A percentile compares a stretch with the other conserved stretches of the same genome.
phyloP scores from a whole-genome alignment of 2,329 filamentous ascomycete species.

The Fusarium sacchari region DNA sequence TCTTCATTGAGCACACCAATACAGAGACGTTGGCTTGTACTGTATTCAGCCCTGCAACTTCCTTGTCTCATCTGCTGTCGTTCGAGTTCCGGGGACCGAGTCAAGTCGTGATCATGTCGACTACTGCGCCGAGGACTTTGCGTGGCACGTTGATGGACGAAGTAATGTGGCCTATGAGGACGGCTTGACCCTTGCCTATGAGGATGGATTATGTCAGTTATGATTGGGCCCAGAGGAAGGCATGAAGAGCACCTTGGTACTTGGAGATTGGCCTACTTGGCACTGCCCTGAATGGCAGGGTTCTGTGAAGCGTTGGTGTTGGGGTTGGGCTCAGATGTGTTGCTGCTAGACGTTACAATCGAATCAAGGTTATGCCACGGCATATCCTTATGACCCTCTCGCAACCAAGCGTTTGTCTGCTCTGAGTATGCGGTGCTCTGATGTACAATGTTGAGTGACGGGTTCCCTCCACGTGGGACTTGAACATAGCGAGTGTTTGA shows the following conservation, averaged over 20 bases:
- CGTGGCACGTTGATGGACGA: fast-evolving
- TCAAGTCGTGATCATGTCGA: fast-evolving
- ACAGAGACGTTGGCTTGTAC: too few species aligned
- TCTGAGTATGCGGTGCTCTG: background rate
- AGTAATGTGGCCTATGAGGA: fast-evolving
- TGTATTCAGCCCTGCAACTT: fast-evolving
- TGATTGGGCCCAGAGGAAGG: too few species aligned
- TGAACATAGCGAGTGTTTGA: fast-evolving
- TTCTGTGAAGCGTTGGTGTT: background rate
- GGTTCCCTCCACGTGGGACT: background rate
- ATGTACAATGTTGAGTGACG: background rate
- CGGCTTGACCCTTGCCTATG: fast-evolving
- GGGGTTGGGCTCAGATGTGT: background rate
- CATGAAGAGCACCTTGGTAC: too few species aligned
- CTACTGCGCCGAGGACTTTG: too few species aligned
- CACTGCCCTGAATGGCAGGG: slow-evolving; percentile 1
- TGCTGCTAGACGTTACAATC: background rate
- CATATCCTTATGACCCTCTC: background rate
- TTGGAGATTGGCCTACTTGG: too few species aligned
- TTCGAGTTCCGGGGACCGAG: background rate
- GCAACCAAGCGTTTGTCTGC: background rate
- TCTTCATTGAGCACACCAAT: fast-evolving
- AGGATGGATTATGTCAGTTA: background rate
- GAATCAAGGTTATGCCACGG: slow-evolving; percentile 5
- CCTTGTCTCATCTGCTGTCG: background rate